Evolutionary conservation across 768 basidiomycete species (phyloP), one percentile per base, ranked within the genome.

Genomic region (Termitomyces bulborhizus): DNA sequence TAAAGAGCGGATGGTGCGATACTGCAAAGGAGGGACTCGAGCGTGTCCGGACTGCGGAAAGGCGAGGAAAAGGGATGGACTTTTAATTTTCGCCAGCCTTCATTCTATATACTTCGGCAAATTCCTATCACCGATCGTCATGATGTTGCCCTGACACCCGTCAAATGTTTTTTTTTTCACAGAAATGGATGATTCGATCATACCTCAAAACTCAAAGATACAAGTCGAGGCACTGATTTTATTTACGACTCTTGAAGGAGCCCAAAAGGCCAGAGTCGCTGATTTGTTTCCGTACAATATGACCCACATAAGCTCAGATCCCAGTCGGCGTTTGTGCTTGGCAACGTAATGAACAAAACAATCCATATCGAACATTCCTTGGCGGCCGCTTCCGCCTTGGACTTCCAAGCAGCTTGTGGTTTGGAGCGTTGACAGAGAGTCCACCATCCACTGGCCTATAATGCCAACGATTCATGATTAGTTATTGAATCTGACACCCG

Each of bases 21-120:
- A 54, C 52, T 64, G 59, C 57, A 61, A 65, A 63, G 40, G 62
- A 65, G 48, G 42, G 61, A 55, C 56, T 62, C 16, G 52, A 46
- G 58, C 49, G 62, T 60, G 53, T 34, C 37, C 50, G 54, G 45
- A 51, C 55, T 31, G 56, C 41, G 49, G 47, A 8, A 39, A 56
- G 51, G 43, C 6, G 53, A 52, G 53, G 48, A 31, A 15, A 16
- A 53, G 50, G 48, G 40, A 54, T 37, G 46, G 50, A 51, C 58
- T 36, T 49, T 29, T 24, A 44, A 16, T 32, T 50, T 50, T 44
- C 37, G 46, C 27, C 26, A 40, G 21, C 29, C 26, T 39, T 39
- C 50, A 36, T 29, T 36, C 53, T 64, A 60, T 61, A 62, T 59
- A 52, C 40, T 32, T 57, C 64, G 64, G 64, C 62, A 59, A 50